Evolutionary conservation across 1,139 yeast species (phyloP).

Genomic region (Blastobotrys elegans): DNA sequence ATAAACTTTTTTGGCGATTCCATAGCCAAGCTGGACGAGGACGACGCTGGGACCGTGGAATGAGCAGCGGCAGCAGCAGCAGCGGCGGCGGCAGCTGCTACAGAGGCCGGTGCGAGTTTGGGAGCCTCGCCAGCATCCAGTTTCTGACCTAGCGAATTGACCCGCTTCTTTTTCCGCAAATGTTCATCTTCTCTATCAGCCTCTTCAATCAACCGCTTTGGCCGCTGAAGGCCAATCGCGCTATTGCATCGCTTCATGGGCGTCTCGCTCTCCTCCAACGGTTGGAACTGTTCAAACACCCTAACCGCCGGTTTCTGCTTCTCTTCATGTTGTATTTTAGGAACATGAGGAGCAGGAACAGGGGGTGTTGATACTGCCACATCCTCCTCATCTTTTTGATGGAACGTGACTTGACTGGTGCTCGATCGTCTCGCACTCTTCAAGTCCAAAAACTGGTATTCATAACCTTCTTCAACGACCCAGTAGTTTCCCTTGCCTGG

Average conservation of each 20-base stretch:
- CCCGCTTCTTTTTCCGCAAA: conserved; percentile 3
- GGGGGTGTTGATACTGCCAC: not conserved
- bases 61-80: not conserved
- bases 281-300: not conserved
- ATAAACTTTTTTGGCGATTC: conserved; percentile 16
- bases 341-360: no score
- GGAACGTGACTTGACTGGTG: conserved; percentile 4
- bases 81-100: not conserved
- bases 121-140: conserved; percentile 10
- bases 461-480: conserved; percentile 82
- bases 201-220: conserved; percentile 7
- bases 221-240: conserved; percentile 35
- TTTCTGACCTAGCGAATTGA: conserved; percentile 8
- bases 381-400: not conserved
- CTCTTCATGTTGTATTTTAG: no score
- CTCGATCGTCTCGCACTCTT: conserved; percentile 15
- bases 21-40: not conserved
- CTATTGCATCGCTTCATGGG: conserved; percentile 34
- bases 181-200: not conserved
- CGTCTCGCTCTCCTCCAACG: conserved; percentile 11
- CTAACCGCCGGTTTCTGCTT: no score
- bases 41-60: not conserved
- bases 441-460: conserved; percentile 69
- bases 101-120: not conserved
- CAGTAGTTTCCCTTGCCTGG: conserved; percentile 95